Percentiles rank a stretch among this genome's conserved stretches.
phyloP scores from a whole-genome alignment of 2,329 filamentous ascomycete genomes.

The Colletotrichum aenigma region DNA sequence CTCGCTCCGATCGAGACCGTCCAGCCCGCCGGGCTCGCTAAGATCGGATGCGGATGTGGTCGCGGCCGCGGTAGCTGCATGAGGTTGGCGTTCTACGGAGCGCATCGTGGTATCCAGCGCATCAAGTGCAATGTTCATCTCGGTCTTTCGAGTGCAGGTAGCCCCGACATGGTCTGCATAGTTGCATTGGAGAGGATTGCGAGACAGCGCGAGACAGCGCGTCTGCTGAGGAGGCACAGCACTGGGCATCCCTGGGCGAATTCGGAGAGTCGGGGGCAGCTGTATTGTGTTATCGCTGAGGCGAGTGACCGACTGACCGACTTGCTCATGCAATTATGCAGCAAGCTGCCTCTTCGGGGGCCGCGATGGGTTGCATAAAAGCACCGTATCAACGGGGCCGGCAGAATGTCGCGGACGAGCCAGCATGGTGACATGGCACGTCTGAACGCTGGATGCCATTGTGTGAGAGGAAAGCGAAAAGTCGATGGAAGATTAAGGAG shows the following conservation, averaged over 20 bases:
- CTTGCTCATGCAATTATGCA: constrained; percentile 12
- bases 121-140: neutral
- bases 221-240: neutral
- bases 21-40: constrained; percentile 3
- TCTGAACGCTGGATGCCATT: neutral
- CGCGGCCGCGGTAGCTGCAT: constrained; percentile 6
- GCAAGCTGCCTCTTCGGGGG: neutral
- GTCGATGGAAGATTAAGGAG: neutral
- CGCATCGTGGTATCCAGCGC: neutral
- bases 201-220: neutral
- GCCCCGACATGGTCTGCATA: neutral
- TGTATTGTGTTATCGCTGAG: neutral
- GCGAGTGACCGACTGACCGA: constrained; percentile 5
- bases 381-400: neutral
- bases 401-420: neutral
- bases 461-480: neutral
- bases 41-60: constrained; percentile 2
- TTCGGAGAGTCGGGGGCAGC: constrained; percentile 4
- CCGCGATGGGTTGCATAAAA: constrained; percentile 9
- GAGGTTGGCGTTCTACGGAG: constrained; percentile 6
- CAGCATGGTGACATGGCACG: constrained; percentile 11
- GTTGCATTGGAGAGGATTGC: neutral
- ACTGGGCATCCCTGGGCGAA: neutral
- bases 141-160: neutral
- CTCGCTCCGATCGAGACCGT: neutral